Percentiles rank a stretch among this genome's conserved stretches.
Conservation (phyloP, 306 rosid genomes). For the Pyrus betulifolia region DNA sequence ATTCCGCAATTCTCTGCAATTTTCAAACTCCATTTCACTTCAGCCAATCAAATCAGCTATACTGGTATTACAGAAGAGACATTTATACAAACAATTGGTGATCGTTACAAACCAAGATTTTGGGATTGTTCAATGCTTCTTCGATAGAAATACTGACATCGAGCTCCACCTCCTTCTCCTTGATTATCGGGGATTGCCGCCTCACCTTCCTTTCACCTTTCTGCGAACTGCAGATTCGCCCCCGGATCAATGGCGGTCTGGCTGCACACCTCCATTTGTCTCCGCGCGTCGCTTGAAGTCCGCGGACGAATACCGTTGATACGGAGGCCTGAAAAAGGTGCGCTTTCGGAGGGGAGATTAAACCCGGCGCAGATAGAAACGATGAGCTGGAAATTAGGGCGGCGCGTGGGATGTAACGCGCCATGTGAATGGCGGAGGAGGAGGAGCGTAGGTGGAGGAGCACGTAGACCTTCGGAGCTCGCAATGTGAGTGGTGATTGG, state of each 20-base stretch:
- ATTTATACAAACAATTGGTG: background rate
- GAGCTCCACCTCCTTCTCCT: conserved; percentile 55
- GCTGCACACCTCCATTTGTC: conserved; percentile 2
- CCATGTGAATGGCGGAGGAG: conserved; percentile 38
- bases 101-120: conserved; percentile 42
- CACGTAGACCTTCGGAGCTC: conserved; percentile 4
- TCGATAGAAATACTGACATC: conserved; percentile 58
- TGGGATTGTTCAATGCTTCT: conserved; percentile 64
- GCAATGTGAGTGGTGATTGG: background rate
- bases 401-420: conserved; percentile 38
- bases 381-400: conserved; percentile 10
- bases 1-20: conserved; percentile 61
- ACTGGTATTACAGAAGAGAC: too few species aligned
- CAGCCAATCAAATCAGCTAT: background rate
- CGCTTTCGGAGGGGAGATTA: background rate
- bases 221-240: conserved; percentile 22
- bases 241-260: conserved; percentile 8
- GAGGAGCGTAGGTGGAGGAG: conserved; percentile 20
- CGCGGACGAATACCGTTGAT: conserved; percentile 25
- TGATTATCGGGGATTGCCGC: conserved; percentile 35
- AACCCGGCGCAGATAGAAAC: conserved; percentile 1
- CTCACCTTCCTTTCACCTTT: conserved; percentile 53
- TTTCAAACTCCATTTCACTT: background rate
- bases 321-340: conserved; percentile 1
- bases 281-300: conserved; percentile 24